Conservation (phyloP, 495 filamentous ascomycete genomes). For the Sabuloglossum arenarium region DNA sequence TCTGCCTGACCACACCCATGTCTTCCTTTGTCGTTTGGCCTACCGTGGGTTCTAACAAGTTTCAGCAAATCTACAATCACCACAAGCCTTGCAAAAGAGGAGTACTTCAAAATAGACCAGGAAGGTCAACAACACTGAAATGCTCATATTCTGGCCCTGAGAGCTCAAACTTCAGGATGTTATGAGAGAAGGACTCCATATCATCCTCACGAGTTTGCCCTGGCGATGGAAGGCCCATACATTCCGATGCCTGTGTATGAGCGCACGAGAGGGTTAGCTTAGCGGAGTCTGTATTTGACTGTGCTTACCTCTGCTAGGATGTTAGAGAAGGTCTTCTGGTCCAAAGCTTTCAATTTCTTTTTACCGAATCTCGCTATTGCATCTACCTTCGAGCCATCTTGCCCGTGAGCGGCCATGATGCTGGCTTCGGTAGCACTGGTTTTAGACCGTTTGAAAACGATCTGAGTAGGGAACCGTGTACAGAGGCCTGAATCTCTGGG, state of each 20-base stretch:
- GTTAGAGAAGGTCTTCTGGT: slow-evolving; percentile 16
- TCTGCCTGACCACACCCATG: background rate
- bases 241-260: no score
- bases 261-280: no score
- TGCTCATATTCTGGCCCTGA: slow-evolving; percentile 33
- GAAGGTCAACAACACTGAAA: slow-evolving; percentile 40
- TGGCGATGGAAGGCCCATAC: no score
- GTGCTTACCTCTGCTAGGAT: slow-evolving; percentile 16
- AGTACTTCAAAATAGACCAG: slow-evolving; percentile 33
- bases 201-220: no score
- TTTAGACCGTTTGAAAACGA: slow-evolving; percentile 25
- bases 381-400: slow-evolving; percentile 9
- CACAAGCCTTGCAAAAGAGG: no score
- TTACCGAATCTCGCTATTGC: slow-evolving; percentile 14
- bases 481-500: slow-evolving; percentile 28
- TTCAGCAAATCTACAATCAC: no score
- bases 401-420: slow-evolving; percentile 23
- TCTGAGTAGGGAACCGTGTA: slow-evolving; percentile 38
- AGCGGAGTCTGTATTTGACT: no score
- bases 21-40: background rate
- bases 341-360: slow-evolving; percentile 12
- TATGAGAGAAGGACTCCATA: slow-evolving; percentile 24
- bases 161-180: slow-evolving; percentile 39
- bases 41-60: background rate
- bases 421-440: slow-evolving; percentile 17